Evolutionary conservation across 495 filamentous ascomycete genomes (phyloP), one percentile per base, ranked within the genome.

Genomic region (Hypoxylon lienhwacheense): DNA sequence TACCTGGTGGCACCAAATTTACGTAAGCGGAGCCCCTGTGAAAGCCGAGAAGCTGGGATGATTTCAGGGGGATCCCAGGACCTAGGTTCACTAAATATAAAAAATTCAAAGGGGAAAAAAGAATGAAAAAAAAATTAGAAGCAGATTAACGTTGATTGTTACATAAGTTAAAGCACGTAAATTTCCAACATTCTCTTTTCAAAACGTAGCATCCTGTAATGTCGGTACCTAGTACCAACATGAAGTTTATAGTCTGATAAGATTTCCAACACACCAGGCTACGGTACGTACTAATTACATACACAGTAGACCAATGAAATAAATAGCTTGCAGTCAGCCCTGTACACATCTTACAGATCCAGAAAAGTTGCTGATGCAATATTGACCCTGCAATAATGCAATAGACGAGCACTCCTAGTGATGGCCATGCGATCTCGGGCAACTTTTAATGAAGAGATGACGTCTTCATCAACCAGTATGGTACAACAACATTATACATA

Each of bases 21-120:
- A 60, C 56, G 39, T 54, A 60, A 54, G 49, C 56, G 34, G 43
- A 33, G 40, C n/a, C n/a, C n/a, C n/a, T n/a, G n/a, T n/a, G n/a
- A n/a, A n/a, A n/a, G 12, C 19, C 32, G 42, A 7, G 21, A 53
- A 41, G 47, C 35, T 17, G n/a, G 14, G 15, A 21, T 12, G 15
- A 10, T 33, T 19, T 15, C 22, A 24, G 43, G 49, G 29, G 26
- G 31, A 28, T 26, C 37, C 7, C 6, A 29, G 14, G 2, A 3
- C 32, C 32, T 5, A 14, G 12, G 10, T 35, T 35, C 7, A 7
- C 16, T 33, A 37, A 26, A 47, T 15, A 15, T 6, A 11, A 17
- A 28, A n/a, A n/a, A n/a, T n/a, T n/a, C n/a, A n/a, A n/a, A n/a
- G n/a, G n/a, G n/a, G n/a, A n/a, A n/a, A n/a, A n/a, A n/a, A n/a